Base-by-base conservation (phyloP, 2,329 filamentous ascomycete species). In the Tolypocladium capitatum region DNA sequence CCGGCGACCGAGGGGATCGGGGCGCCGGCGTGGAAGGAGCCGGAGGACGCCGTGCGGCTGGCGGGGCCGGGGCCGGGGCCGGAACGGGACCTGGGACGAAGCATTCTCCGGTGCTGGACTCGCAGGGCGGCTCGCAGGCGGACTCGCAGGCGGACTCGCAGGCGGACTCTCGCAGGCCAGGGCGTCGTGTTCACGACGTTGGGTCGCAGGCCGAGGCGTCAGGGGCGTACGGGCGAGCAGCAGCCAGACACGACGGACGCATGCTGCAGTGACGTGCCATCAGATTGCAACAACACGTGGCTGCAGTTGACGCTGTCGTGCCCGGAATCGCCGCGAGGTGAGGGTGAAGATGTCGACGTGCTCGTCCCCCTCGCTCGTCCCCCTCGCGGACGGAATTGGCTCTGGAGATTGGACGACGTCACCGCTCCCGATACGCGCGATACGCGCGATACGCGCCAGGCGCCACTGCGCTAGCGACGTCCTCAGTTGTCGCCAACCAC, bases 391-490 rank as follows among this genome's bases (percentile, higher is more conserved):
- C 6, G 14, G 24, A 18, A 28, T 28, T 41, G 38, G 38, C 38
- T 41, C 28, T 41, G 38, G 14, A 11, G 24, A 24, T 41, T 41
- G 38, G 14, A 11, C 38, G 38, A 41, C 38, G 38, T 41, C 38
- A 41, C 24, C 24, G 24, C 14, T 2, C 5, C 14, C 24, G 24
- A n/a, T n/a, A 18, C 24, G 24, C 20, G 35, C 13, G 21, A 5
- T 27, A 11, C 3, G 36, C 13, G 7, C 10, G 2, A 7, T 24
- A 24, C 24, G 24, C 24, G 24, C 61, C 14, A 88, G 56, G 49
- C n/a, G n/a, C n/a, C n/a, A n/a, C n/a, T n/a, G n/a, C n/a, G 4
- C 81, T 76, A 5, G 65, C 63, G 54, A 76, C 68, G 47, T 81
- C 63, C n/a, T n/a, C n/a, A n/a, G n/a, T n/a, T n/a, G n/a, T n/a